Evolutionary conservation across 78 protist genomes (phyloP).

Genomic region (Diacronema lutheri): DNA sequence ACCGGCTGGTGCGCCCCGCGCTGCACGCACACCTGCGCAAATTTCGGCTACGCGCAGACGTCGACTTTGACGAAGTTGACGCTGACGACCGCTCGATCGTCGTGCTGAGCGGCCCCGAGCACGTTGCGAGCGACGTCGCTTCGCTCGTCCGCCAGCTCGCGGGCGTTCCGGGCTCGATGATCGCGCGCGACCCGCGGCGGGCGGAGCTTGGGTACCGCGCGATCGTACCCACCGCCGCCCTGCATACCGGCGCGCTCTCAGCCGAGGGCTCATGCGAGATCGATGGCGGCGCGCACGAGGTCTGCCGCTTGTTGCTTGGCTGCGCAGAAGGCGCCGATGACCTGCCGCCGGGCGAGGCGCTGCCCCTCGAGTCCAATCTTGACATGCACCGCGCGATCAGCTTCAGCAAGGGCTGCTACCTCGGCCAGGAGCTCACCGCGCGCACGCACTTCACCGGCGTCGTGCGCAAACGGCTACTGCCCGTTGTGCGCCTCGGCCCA

Average conservation of each 20-base stretch:
- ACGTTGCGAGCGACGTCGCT: too few species aligned
- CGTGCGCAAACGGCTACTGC: conserved; percentile 65
- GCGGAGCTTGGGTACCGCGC: not conserved
- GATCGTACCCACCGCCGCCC: not conserved
- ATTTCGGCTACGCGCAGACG: not conserved
- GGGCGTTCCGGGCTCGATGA: not conserved
- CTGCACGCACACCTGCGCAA: not conserved
- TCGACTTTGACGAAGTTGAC: not conserved
- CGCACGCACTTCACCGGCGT: conserved; percentile 68
- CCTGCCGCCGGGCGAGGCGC: not conserved
- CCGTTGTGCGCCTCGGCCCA: conserved; percentile 30
- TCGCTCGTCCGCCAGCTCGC: not conserved
- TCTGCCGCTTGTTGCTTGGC: not conserved
- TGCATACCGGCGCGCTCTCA: not conserved
- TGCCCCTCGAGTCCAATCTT: conserved; percentile 68
- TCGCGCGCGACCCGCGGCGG: not conserved
- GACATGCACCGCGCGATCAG: conserved; percentile 63
- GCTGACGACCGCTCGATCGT: not conserved
- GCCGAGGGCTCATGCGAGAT: not conserved
- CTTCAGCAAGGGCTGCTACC: conserved; percentile 77
- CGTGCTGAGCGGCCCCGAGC: not conserved
- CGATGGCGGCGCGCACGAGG: not conserved
- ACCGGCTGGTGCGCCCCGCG: too few species aligned
- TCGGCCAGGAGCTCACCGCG: conserved; percentile 75
- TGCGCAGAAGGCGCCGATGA: not conserved